phyloP scores from a whole-genome alignment of 768 basidiomycete species.

The Clavaria fumosa region DNA sequence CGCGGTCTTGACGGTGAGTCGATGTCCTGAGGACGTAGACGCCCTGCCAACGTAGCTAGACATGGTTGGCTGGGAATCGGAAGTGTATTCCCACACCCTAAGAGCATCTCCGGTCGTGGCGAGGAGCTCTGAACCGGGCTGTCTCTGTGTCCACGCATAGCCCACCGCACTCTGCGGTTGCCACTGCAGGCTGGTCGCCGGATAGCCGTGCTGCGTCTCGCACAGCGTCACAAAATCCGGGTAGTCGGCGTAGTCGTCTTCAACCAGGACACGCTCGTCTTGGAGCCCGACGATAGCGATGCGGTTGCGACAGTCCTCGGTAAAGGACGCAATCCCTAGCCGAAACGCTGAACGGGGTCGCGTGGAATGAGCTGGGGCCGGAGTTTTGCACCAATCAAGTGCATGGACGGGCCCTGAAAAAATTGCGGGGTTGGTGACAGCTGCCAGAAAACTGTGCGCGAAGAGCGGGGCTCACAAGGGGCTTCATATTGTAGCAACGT shows the following conservation, averaged over 20 bases:
- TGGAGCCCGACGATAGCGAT: slow-evolving; percentile 68
- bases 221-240: slow-evolving; percentile 80
- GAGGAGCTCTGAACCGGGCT: slow-evolving; percentile 57
- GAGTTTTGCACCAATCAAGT: slow-evolving; percentile 78
- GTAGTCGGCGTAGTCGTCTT: slow-evolving; percentile 71
- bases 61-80: slow-evolving; percentile 40
- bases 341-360: slow-evolving; percentile 70
- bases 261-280: slow-evolving; percentile 77
- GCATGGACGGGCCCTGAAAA: slow-evolving; percentile 69
- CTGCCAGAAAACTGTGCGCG: slow-evolving; percentile 6
- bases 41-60: slow-evolving; percentile 62
- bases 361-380: slow-evolving; percentile 55
- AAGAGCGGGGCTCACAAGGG: slow-evolving; percentile 43
- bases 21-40: slow-evolving; percentile 40
- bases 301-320: slow-evolving; percentile 70
- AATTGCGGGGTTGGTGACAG: too few relatives aligned
- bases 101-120: slow-evolving; percentile 92
- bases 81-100: slow-evolving; percentile 79
- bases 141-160: slow-evolving; percentile 56
- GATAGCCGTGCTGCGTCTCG: slow-evolving; percentile 77
- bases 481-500: slow-evolving; percentile 72
- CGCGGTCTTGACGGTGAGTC: slow-evolving; percentile 56
- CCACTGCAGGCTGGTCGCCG: slow-evolving; percentile 87
- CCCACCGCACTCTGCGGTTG: slow-evolving; percentile 60
- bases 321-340: slow-evolving; percentile 72